Evolutionary conservation across 129 eudicot species (phyloP).

Genomic region (Kitagawia praeruptora): DNA sequence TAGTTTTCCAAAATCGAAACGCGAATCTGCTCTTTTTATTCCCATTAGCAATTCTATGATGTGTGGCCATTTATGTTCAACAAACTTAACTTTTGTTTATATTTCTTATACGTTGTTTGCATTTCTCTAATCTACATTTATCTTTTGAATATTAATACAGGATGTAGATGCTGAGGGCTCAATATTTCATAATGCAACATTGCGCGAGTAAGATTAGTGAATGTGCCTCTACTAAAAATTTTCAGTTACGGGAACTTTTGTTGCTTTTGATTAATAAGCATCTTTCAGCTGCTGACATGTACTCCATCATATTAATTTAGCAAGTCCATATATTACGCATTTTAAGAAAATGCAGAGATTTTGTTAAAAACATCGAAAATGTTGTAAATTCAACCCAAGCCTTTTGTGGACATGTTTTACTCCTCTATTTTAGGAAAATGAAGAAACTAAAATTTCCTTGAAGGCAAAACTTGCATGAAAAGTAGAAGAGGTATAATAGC

Average conservation of each 20-base stretch:
- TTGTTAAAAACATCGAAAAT: background rate
- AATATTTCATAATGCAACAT: constrained; percentile 85
- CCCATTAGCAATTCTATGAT: background rate
- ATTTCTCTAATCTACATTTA: background rate
- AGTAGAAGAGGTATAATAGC: too few relatives aligned
- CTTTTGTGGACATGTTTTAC: background rate
- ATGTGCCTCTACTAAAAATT: background rate
- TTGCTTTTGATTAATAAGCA: background rate
- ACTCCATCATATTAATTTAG: background rate
- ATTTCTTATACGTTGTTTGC: background rate
- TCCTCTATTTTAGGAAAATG: background rate
- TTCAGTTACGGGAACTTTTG: background rate
- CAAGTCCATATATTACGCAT: background rate
- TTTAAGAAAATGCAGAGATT: background rate
- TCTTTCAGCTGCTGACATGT: background rate
- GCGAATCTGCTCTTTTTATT: background rate
- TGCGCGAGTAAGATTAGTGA: constrained; percentile 72
- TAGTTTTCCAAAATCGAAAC: background rate
- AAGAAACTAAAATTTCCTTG: background rate
- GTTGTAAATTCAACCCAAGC: background rate
- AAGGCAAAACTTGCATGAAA: background rate
- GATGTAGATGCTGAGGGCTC: constrained; percentile 94
- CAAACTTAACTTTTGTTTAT: background rate
- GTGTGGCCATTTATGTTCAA: background rate
- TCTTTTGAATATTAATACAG: constrained; percentile 25